Evolutionary conservation across 2,329 filamentous ascomycete genomes (phyloP), one percentile per base, ranked within the genome.

Genomic region (Scytalidium lignicola): DNA sequence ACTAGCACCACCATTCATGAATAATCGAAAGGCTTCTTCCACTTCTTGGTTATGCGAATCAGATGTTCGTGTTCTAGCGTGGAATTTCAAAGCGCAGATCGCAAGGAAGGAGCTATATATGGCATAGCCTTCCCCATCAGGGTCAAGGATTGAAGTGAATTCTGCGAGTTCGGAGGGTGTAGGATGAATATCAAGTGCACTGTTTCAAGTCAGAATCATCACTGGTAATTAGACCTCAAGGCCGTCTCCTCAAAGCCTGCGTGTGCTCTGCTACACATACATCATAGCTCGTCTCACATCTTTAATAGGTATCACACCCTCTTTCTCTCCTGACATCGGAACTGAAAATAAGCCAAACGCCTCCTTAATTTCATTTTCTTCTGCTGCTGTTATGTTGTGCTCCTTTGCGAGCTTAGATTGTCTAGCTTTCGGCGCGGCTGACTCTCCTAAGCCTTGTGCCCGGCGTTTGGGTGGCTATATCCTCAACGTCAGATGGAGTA

Each of bases 331-430:
- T 18, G 83, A 76, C 67, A 81, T 81, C 29, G 84, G 81, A 57
- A 86, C 78, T 1, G 83, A 74, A 66, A 97, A 99, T 7, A 97
- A 78, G 19, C 80, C 76, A 67, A 93, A 97, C 13, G 91, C 91
- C 68, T 96, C 91, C 61, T 82, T 84, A 64, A 99, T 96, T 70
- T 96, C 90, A 58, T 80, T 78, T 70, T 97, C 92, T 70, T 96
- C 86, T 55, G 86, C 82, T 39, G 84, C 86, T 13, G 82, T 85
- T 63, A 97, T 82, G 67, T 90, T 85, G 76, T 96, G 84, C 64
- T 96, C 90, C 70, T 91, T 92, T 23, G 92, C 92, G 60, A 96
- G 88, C 67, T 90, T 95, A 51, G 91, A 95, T 62, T 82, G 83
- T 54, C 87, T 86, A 48, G 74, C 70, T 64, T 72, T 67, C 26